Evolutionary conservation across 805 yeast genomes (phyloP), one percentile per base, ranked within the genome.

Genomic region (Saccharomycopsis selenospora): DNA sequence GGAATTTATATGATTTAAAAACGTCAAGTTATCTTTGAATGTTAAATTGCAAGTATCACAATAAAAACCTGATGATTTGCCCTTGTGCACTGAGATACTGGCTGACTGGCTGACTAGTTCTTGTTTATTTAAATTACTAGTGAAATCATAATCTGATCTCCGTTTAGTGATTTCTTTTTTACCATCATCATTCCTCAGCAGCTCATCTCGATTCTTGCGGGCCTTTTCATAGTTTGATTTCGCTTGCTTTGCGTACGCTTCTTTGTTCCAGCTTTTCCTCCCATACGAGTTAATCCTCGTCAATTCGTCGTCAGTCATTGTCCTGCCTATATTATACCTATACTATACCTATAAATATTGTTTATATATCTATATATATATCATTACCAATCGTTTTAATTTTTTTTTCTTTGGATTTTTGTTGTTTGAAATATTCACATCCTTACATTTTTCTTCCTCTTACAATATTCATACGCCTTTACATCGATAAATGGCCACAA

Each of bases 21-120:
- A 79, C 53, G 88, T 84, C 56, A 88, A 66, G 49, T 85, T 83
- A 61, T 93, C 97, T 59, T 88, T 80, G 66, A 78, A 91, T 2
- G 91, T 82, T 50, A 86, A 63, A 54, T 82, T 77, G 64, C 99
- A 93, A 1, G 77, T 63, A 8, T 82, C 85, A 65, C 99, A 93
- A 57, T 76, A 76, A 64, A 91, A 91, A 20, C 97, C 96, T 52
- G 86, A 85, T 23, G 85, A 77, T 48, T 73, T 73, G 47, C 88
- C 78, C 52, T 60, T 61, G 36, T 69, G 71, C 17, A 57, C 63
- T 0, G 61, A 56, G 4, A 61, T 57, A 20, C 62, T 54, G 1
- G 62, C 56, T 1, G 53, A 36, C 25, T 48, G 47, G 24, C 64
- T 61, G 2, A 67, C 59, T 1, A 70, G 53, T 13, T 60, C 62